Evolutionary conservation across 768 basidiomycete species (phyloP).

Genomic region (Tylopilus subfusipes): DNA sequence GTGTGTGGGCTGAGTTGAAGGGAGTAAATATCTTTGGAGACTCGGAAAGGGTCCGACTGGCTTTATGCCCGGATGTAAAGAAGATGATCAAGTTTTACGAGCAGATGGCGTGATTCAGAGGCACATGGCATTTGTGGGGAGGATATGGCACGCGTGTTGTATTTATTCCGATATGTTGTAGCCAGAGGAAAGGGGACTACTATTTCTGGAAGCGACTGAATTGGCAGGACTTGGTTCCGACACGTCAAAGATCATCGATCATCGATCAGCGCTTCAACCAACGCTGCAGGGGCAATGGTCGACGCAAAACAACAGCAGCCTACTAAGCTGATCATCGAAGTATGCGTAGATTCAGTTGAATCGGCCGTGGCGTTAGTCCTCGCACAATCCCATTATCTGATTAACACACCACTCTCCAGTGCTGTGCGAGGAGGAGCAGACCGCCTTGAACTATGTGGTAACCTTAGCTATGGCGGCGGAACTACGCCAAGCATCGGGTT

Average conservation of each 20-base stretch:
- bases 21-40: constrained; percentile 53
- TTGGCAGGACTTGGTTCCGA: no score
- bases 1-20: constrained; percentile 55
- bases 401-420: constrained; percentile 35
- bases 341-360: constrained; percentile 75
- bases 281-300: constrained; percentile 3
- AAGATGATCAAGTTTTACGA: constrained; percentile 63
- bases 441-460: constrained; percentile 73
- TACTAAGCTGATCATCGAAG: constrained; percentile 41
- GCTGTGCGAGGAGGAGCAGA: constrained; percentile 70
- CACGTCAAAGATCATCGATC: background rate
- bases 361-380: constrained; percentile 60
- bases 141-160: background rate
- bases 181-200: background rate
- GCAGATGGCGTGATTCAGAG: constrained; percentile 23
- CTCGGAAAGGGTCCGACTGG: constrained; percentile 62
- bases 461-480: constrained; percentile 71
- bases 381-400: background rate
- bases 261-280: background rate
- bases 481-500: constrained; percentile 81
- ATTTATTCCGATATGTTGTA: background rate
- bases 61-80: constrained; percentile 62
- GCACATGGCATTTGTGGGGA: background rate
- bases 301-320: background rate
- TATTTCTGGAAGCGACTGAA: constrained; percentile 5